Base-by-base conservation (phyloP, 495 filamentous ascomycete genomes). In the Tuber borchii region DNA sequence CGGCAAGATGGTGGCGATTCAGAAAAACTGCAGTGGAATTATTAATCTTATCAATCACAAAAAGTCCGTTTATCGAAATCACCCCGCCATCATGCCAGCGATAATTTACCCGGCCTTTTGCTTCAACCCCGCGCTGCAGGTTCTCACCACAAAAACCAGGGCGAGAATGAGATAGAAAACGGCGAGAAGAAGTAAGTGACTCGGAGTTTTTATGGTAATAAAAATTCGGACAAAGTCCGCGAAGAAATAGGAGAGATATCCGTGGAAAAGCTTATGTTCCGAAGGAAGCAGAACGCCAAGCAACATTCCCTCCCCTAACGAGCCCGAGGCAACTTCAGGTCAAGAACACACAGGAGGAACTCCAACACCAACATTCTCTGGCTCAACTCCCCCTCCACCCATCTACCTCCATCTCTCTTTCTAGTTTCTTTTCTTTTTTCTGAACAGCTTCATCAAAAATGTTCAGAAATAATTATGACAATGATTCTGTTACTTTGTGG, bases 401-500 rank as follows among this genome's bases (percentile, higher is more conserved):
- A 68, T 76, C 70, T 74, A 73, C 68, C 69, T 46, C 72, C 42
- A 65, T 65, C 56, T 34, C 56, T 65, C 26, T 26, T 65, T 34
- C 16, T 10, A 34, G 56, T 17, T 61, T 65, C 14, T 31, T 26
- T 65, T 26, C 22, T 34, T 26, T 80, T 75, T 79, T 76, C 73
- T 77, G 75, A 77, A 77, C 72, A 83, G 70, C 73, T 71, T 75
- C 86, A 90, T 83, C 76, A 69, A 79, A 79, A 76, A 99, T 99
- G 95, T 99, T 99, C 88, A 90, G 95, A 86, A 99, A 99, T 87
- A 97, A 98, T 86, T 99, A 99, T 88, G 95, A 99, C 87, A 99
- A 98, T 89, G 95, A 99, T 87, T 94, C 94, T 46, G 95, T 99
- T 86, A 99, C 95, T 86, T 99, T 98, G 94, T 97, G 89, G 86